These are phyloP conservation scores for Alnus glutinosa DNA, from an alignment of 306 rosid genomes.

Conservation along the genomic window DNA sequence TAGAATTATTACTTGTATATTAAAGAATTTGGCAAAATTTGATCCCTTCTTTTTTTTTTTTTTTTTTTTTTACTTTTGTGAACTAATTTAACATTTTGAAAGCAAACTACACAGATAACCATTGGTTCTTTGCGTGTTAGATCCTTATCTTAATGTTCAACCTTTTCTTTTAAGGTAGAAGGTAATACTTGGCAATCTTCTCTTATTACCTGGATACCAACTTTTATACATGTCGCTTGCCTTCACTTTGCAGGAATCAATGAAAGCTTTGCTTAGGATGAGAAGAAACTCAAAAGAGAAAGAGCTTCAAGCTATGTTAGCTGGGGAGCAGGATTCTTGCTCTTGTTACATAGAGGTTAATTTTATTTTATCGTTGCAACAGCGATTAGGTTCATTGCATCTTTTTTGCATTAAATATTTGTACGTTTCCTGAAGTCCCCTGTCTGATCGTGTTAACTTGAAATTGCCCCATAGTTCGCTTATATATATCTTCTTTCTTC, in stretches of 20 bases:
- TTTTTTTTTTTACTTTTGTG: not conserved
- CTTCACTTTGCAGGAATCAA: constrained; percentile 63
- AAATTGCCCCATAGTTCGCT: constrained; percentile 5
- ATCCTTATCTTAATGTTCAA: constrained; percentile 2
- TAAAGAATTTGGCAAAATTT: not conserved
- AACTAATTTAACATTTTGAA: not conserved
- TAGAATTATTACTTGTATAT: constrained; percentile 14
- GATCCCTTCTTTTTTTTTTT: constrained; percentile 3
- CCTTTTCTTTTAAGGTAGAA: constrained; percentile 17
- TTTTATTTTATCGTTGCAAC: constrained; percentile 10
- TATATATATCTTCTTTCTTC: constrained; percentile 1
- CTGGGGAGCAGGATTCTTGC: constrained; percentile 84
- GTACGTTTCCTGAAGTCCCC: not conserved
- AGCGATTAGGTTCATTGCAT: constrained; percentile 7
- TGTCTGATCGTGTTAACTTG: constrained; percentile 12
- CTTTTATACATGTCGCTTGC: constrained; percentile 32
- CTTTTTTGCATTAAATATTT: constrained; percentile 16
- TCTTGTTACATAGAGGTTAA: constrained; percentile 90
- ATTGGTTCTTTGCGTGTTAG: not conserved
- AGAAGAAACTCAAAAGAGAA: constrained; percentile 76
- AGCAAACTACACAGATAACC: not conserved
- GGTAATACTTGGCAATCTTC: constrained; percentile 8
- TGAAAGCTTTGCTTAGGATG: constrained; percentile 68
- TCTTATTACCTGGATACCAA: constrained; percentile 12
- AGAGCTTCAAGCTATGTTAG: constrained; percentile 87